phyloP scores from a whole-genome alignment of 2,329 filamentous ascomycete genomes.

The Aspergillus tubingensis region DNA sequence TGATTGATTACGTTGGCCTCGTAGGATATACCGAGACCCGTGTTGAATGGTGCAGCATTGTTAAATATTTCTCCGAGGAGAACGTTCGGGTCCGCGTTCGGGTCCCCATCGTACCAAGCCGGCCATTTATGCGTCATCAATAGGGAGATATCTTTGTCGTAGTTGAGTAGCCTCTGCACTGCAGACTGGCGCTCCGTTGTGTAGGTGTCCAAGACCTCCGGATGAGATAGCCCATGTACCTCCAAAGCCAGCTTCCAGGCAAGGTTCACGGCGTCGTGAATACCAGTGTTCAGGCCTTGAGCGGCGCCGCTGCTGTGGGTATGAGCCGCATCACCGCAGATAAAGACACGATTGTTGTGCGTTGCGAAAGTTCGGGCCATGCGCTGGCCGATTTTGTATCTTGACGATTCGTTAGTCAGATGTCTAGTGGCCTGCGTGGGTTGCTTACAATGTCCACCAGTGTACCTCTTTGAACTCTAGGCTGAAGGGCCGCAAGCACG shows the following conservation, averaged over 20 bases:
- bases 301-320: slow-evolving; percentile 12
- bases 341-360: not conserved
- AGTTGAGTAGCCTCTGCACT: slow-evolving; percentile 7
- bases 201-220: slow-evolving; percentile 6
- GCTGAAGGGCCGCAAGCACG: slow-evolving; percentile 6
- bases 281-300: slow-evolving; percentile 14
- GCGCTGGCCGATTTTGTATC: slow-evolving; percentile 12
- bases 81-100: slow-evolving; percentile 9
- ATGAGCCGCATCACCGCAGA: slow-evolving; percentile 12
- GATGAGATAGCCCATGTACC: not conserved
- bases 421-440: no score
- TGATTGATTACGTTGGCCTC: slow-evolving; percentile 6
- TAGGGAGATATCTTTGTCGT: slow-evolving; percentile 6
- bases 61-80: slow-evolving; percentile 12
- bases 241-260: slow-evolving; percentile 11
- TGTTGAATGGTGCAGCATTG: slow-evolving; percentile 9
- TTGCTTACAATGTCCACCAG: slow-evolving; percentile 13
- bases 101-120: slow-evolving; percentile 9
- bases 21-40: slow-evolving; percentile 10
- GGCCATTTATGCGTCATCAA: slow-evolving; percentile 13
- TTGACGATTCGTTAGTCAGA: not conserved
- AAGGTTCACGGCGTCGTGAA: slow-evolving; percentile 13
- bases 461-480: slow-evolving; percentile 5
- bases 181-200: slow-evolving; percentile 2
- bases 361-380: slow-evolving; percentile 2